phyloP scores from a whole-genome alignment of 2,329 filamentous ascomycete species.

The Nothophoma quercina region DNA sequence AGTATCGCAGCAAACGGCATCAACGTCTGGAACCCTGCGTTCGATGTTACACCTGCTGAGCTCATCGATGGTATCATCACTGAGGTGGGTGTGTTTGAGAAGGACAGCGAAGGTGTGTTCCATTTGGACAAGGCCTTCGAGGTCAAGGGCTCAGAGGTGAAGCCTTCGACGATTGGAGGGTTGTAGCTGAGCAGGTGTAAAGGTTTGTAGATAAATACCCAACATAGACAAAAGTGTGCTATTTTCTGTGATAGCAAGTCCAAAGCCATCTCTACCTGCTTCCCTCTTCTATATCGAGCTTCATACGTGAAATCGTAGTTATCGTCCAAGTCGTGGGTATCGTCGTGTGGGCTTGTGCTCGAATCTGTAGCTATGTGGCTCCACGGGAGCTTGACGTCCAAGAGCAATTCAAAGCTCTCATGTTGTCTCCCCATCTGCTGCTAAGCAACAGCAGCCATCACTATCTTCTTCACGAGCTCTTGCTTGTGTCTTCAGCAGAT shows the following conservation, averaged over 20 bases:
- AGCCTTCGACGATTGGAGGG: slow-evolving; percentile 44
- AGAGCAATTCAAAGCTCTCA: no score
- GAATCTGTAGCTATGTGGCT: neutral
- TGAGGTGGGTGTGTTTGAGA: slow-evolving; percentile 86
- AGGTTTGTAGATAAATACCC: slow-evolving; percentile 8
- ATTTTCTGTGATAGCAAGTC: neutral
- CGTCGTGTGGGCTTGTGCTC: neutral
- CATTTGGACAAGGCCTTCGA: slow-evolving; percentile 58
- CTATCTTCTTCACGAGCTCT: slow-evolving; percentile 12
- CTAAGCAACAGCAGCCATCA: neutral
- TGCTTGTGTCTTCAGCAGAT: slow-evolving; percentile 1
- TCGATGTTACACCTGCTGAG: slow-evolving; percentile 89
- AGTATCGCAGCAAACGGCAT: slow-evolving; percentile 81
- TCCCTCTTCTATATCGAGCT: neutral
- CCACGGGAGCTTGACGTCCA: no score
- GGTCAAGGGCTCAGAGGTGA: slow-evolving; percentile 28
- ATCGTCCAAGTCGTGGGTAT: slow-evolving; percentile 8
- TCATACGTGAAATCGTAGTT: neutral
- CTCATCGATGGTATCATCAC: slow-evolving; percentile 95
- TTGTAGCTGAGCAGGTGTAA: slow-evolving; percentile 27
- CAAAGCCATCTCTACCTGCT: neutral
- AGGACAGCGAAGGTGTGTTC: slow-evolving; percentile 75
- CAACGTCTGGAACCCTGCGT: slow-evolving; percentile 93
- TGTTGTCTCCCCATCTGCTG: neutral
- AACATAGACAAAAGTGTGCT: slow-evolving; percentile 3